phyloP scores from a whole-genome alignment of 768 basidiomycete species.

The Lentinula aciculospora region DNA sequence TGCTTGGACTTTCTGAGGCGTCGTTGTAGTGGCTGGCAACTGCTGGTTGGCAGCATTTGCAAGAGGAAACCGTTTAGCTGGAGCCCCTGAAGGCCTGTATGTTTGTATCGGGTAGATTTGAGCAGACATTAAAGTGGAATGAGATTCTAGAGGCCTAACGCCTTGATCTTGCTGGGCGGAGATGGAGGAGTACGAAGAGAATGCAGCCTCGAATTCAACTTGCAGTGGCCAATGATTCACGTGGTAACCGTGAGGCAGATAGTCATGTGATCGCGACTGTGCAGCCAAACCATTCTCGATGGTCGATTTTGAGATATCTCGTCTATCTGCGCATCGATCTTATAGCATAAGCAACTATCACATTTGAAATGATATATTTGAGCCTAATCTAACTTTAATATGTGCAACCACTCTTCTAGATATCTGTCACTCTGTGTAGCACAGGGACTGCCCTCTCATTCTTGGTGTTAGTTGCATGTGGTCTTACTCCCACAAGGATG shows the following conservation, averaged over 20 bases:
- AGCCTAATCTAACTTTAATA: too few species aligned
- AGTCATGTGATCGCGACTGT: constrained; percentile 4
- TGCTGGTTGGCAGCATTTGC: constrained; percentile 33
- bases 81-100: constrained; percentile 23
- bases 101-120: constrained; percentile 30
- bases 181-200: not conserved
- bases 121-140: constrained; percentile 21
- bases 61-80: constrained; percentile 29
- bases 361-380: too few species aligned
- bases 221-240: not conserved
- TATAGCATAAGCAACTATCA: too few species aligned
- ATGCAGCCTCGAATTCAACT: not conserved
- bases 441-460: too few species aligned
- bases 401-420: too few species aligned
- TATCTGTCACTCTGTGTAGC: too few species aligned
- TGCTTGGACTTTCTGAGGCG: constrained; percentile 31
- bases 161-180: constrained; percentile 17
- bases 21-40: constrained; percentile 20
- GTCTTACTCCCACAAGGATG: too few species aligned
- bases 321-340: too few species aligned
- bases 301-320: too few species aligned
- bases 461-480: too few species aligned
- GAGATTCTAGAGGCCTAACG: constrained; percentile 36
- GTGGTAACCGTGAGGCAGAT: not conserved
- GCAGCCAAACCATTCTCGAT: not conserved